phyloP scores from a whole-genome alignment of 2,329 filamentous ascomycete species.

The Neopestalotiopsis sp. region DNA sequence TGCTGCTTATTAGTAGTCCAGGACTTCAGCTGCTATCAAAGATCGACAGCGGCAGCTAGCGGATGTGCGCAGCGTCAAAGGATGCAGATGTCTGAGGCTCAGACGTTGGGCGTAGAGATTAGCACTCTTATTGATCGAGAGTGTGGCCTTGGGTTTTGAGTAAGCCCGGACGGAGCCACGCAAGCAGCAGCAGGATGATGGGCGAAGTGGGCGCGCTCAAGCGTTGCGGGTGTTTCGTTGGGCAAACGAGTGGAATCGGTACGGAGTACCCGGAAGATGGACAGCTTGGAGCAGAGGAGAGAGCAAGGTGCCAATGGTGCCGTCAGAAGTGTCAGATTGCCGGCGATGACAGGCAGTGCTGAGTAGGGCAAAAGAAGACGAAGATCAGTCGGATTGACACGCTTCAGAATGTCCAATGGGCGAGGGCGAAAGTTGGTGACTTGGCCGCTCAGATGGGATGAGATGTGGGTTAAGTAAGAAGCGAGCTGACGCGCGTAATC shows the following conservation, averaged over 20 bases:
- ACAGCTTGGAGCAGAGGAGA: not conserved
- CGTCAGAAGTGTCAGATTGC: not conserved
- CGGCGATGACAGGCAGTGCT: not conserved
- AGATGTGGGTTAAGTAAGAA: not conserved
- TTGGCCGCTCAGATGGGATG: not conserved
- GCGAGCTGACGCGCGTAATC: conserved; percentile 2
- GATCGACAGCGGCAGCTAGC: not conserved
- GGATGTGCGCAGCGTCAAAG: not conserved
- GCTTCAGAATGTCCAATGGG: not conserved
- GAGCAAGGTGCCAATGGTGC: too few species aligned
- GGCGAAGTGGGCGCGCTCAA: conserved; percentile 19
- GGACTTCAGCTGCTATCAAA: not conserved
- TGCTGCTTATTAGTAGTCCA: not conserved
- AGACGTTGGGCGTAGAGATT: not conserved
- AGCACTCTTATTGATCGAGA: not conserved
- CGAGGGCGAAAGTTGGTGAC: not conserved
- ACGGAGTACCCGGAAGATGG: conserved; percentile 49
- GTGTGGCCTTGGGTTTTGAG: conserved; percentile 17
- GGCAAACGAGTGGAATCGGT: conserved; percentile 59
- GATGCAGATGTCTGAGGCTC: conserved; percentile 9
- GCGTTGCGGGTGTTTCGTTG: conserved; percentile 21
- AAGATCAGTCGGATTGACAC: not conserved
- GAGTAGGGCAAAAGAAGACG: not conserved
- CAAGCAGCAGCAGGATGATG: conserved; percentile 18
- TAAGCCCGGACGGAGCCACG: conserved; percentile 6